Evolutionary conservation across 2,329 filamentous ascomycete species (phyloP).

Genomic region (Stagonosporopsis cucurbitacearum): DNA sequence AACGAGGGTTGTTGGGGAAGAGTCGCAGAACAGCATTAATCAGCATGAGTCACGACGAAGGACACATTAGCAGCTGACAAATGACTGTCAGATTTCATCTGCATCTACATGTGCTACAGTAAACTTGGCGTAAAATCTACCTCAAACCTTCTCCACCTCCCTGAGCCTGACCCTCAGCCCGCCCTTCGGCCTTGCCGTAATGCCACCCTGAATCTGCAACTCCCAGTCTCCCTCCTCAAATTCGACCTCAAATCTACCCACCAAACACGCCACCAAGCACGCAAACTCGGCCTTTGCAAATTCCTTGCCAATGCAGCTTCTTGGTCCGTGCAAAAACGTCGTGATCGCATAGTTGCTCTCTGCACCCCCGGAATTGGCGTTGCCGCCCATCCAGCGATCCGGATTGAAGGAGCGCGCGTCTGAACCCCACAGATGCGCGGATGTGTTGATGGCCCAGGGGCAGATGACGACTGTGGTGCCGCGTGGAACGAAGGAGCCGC

Average conservation of each 20-base stretch:
- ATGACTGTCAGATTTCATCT: no score
- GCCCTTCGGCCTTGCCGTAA: conserved; percentile 75
- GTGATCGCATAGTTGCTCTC: conserved; percentile 77
- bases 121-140: background rate
- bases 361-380: conserved; percentile 71
- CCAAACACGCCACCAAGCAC: conserved; percentile 76
- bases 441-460: conserved; percentile 73
- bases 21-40: no score
- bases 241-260: conserved; percentile 75
- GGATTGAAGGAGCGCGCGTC: conserved; percentile 80
- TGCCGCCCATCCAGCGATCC: conserved; percentile 60
- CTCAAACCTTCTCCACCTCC: conserved; percentile 21
- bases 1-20: no score
- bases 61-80: no score
- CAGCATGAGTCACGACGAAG: no score
- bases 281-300: conserved; percentile 88
- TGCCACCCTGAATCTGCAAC: conserved; percentile 69
- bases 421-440: conserved; percentile 73
- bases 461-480: conserved; percentile 72
- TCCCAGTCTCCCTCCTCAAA: conserved; percentile 66
- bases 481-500: conserved; percentile 70
- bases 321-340: conserved; percentile 85
- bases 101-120: background rate
- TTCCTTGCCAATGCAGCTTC: conserved; percentile 81
- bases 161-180: conserved; percentile 74